These are phyloP conservation scores for Mycena floridula DNA, from an alignment of 768 basidiomycete genomes.

Conservation along the genomic window DNA sequence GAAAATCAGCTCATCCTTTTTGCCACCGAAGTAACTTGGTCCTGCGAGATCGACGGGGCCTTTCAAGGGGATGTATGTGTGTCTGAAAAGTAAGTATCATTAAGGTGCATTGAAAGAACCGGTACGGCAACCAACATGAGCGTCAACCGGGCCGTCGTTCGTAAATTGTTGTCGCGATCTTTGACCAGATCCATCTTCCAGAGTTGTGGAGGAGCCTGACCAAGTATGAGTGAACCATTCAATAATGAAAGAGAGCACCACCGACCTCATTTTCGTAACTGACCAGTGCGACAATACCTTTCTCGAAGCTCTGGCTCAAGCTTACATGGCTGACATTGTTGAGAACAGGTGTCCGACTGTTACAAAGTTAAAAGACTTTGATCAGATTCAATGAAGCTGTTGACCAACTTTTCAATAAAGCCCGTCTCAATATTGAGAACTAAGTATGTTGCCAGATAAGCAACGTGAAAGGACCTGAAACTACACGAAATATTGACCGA, in stretches of 20 bases:
- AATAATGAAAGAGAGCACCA: background rate
- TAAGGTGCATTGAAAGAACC: background rate
- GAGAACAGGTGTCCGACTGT: conserved; percentile 67
- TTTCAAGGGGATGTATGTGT: conserved; percentile 74
- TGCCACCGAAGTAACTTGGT: conserved; percentile 78
- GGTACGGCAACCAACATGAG: conserved; percentile 1
- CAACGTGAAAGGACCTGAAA: background rate
- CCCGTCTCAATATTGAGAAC: conserved; percentile 65
- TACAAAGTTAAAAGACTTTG: background rate
- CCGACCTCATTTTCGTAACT: conserved; percentile 72
- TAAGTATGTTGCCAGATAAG: conserved; percentile 18
- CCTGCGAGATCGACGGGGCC: conserved; percentile 68
- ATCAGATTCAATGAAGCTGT: conserved; percentile 5
- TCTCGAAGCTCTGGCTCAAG: conserved; percentile 39
- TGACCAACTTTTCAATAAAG: conserved; percentile 58
- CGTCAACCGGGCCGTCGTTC: conserved; percentile 2
- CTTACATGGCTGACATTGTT: conserved; percentile 72
- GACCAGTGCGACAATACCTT: conserved; percentile 55
- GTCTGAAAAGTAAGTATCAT: conserved; percentile 24
- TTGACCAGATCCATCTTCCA: conserved; percentile 47
- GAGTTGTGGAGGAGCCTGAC: conserved; percentile 45
- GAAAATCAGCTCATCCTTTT: conserved; percentile 71
- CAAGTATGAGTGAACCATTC: background rate
- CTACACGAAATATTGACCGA: conserved; percentile 37
- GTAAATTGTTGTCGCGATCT: conserved; percentile 16